Percentiles rank a stretch among this genome's conserved stretches.
Conservation (phyloP, 305 asterid genomes). For the Stenogyne calaminthoides region DNA sequence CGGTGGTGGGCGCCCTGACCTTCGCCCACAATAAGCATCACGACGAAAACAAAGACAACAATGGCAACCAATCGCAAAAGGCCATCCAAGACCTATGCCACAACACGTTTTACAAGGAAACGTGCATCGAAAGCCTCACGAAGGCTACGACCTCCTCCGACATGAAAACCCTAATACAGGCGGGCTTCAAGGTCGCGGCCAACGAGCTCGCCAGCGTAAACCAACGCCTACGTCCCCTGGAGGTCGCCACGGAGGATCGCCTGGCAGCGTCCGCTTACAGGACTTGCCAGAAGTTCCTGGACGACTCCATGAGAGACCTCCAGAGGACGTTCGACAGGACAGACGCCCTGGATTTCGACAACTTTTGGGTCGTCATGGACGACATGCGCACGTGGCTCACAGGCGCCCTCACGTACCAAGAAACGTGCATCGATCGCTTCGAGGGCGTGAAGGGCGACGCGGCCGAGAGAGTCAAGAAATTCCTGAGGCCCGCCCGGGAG, state of each 20-base stretch:
- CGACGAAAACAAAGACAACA: not conserved
- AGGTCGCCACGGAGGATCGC: conserved; percentile 32
- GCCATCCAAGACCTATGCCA: conserved; percentile 37
- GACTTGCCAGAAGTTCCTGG: conserved; percentile 42
- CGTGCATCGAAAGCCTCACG: conserved; percentile 36
- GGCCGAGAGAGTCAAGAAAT: conserved; percentile 31
- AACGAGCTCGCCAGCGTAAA: conserved; percentile 20
- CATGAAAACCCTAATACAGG: conserved; percentile 29
- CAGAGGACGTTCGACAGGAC: conserved; percentile 29
- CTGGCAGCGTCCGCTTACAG: conserved; percentile 34
- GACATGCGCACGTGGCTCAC: conserved; percentile 69
- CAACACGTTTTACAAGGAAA: conserved; percentile 33
- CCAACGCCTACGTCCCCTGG: conserved; percentile 10
- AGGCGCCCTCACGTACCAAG: conserved; percentile 56
- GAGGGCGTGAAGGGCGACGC: conserved; percentile 36
- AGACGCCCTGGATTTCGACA: conserved; percentile 21
- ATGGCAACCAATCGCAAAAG: conserved; percentile 1
- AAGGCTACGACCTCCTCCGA: conserved; percentile 27
- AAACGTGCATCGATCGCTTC: conserved; percentile 57
- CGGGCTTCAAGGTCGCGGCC: conserved; percentile 32
- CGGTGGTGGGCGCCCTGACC: conserved; percentile 14
- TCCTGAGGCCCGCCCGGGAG: conserved; percentile 39
- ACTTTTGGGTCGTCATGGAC: conserved; percentile 28
- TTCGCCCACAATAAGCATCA: not conserved
- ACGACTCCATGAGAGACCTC: conserved; percentile 49